A percentile compares a stretch with the other conserved stretches of the same genome.
These are phyloP conservation scores for Irpex lacteus DNA, from an alignment of 1,284 basidiomycete genomes.

Conservation along the genomic window DNA sequence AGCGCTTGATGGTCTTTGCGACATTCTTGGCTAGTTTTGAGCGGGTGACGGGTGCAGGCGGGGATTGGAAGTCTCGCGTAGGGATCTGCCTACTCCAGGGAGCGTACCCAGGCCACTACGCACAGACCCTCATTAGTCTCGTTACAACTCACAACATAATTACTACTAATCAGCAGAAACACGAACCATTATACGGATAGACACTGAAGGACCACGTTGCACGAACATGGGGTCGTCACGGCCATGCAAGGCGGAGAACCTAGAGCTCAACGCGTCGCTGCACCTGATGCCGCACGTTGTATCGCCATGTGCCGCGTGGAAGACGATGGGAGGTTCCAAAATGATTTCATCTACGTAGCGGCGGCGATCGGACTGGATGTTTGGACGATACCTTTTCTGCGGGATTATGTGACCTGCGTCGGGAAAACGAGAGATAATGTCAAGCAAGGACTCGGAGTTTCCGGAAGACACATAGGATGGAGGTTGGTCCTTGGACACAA, in stretches of 20 bases:
- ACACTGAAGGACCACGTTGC: constrained; percentile 71
- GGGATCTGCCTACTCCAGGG: constrained; percentile 76
- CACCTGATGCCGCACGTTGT: constrained; percentile 56
- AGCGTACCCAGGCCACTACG: constrained; percentile 72
- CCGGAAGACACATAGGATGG: not conserved
- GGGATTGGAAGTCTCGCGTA: constrained; percentile 70
- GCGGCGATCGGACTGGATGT: constrained; percentile 68
- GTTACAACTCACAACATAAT: not conserved
- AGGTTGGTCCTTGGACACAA: too few species aligned
- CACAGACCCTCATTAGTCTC: not conserved
- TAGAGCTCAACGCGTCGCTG: constrained; percentile 45
- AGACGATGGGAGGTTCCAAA: constrained; percentile 61
- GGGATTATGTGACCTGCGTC: constrained; percentile 38
- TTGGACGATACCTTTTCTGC: constrained; percentile 67
- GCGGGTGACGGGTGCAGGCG: constrained; percentile 61
- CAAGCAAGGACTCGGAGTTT: constrained; percentile 16
- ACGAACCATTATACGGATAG: constrained; percentile 68
- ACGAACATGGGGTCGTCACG: constrained; percentile 65
- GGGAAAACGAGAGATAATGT: constrained; percentile 19
- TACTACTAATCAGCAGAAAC: not conserved
- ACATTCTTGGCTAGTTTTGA: constrained; percentile 38
- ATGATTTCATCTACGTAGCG: constrained; percentile 69
- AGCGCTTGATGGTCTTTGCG: constrained; percentile 34
- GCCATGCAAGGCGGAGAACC: constrained; percentile 39
- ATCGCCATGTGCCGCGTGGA: constrained; percentile 44